phyloP scores from a whole-genome alignment of 768 basidiomycete species.

The Auriscalpium microsporum region DNA sequence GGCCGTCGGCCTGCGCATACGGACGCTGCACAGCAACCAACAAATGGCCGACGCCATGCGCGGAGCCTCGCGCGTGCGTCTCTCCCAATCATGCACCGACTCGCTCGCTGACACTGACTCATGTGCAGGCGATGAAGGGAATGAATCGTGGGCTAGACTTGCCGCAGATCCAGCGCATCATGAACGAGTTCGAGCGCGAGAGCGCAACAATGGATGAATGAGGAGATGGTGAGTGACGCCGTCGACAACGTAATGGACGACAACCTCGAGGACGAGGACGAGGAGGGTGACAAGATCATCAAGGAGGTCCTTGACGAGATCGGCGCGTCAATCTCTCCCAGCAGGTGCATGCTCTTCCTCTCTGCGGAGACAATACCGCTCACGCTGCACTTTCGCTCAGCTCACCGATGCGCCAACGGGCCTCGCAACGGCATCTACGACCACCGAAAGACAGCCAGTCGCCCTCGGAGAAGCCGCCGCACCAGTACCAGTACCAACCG shows the following conservation, averaged over 20 bases:
- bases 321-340: slow-evolving; percentile 86
- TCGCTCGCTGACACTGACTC: neutral
- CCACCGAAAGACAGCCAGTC: slow-evolving; percentile 69
- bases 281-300: slow-evolving; percentile 90
- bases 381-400: slow-evolving; percentile 29
- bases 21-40: slow-evolving; percentile 92
- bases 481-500: slow-evolving; percentile 28
- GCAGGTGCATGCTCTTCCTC: slow-evolving; percentile 39
- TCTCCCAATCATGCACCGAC: neutral
- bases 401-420: slow-evolving; percentile 78
- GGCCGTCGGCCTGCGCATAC: slow-evolving; percentile 90
- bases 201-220: slow-evolving; percentile 99
- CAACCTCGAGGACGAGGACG: slow-evolving; percentile 88
- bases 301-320: slow-evolving; percentile 97
- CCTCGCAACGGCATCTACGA: slow-evolving; percentile 50
- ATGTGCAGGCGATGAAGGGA: slow-evolving; percentile 82
- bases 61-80: slow-evolving; percentile 84
- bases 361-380: slow-evolving; percentile 6
- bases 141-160: slow-evolving; percentile 97
- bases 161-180: slow-evolving; percentile 89
- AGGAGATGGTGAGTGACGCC: slow-evolving; percentile 99
- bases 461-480: slow-evolving; percentile 69
- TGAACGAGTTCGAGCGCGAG: slow-evolving; percentile 98
- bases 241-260: slow-evolving; percentile 97
- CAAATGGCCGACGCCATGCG: slow-evolving; percentile 99